Percentiles rank a stretch among this genome's conserved stretches.
These are phyloP conservation scores for Stereum hirsutum DNA, from an alignment of 1,284 basidiomycete species.

Conservation along the genomic window DNA sequence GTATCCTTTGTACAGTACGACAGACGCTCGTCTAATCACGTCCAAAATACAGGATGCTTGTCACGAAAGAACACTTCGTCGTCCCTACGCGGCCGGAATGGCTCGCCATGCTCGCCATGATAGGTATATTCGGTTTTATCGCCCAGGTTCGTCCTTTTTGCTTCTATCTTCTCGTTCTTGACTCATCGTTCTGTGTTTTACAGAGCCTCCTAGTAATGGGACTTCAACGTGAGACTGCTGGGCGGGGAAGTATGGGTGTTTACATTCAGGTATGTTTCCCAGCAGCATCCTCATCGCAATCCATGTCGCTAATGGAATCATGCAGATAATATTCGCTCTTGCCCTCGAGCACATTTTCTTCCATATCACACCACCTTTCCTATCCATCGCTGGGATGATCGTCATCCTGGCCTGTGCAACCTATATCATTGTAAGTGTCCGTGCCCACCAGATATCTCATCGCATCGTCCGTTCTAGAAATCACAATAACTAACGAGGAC, in stretches of 20 bases:
- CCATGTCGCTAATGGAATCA: not conserved
- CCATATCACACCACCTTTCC: constrained; percentile 36
- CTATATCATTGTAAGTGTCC: constrained; percentile 44
- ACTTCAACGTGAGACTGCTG: constrained; percentile 55
- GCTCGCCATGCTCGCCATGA: constrained; percentile 33
- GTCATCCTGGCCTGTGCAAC: constrained; percentile 53
- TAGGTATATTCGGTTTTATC: constrained; percentile 50
- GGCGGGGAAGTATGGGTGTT: constrained; percentile 49
- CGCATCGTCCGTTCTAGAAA: not conserved
- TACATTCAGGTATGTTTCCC: constrained; percentile 42
- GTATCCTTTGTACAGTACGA: not conserved
- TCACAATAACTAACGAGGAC: not conserved
- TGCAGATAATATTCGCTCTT: constrained; percentile 51
- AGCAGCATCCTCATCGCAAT: not conserved
- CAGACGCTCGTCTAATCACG: constrained; percentile 5
- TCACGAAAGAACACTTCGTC: constrained; percentile 29
- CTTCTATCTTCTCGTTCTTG: not conserved
- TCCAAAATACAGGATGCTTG: constrained; percentile 28
- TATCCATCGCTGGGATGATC: constrained; percentile 45
- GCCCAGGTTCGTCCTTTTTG: constrained; percentile 34
- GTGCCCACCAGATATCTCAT: constrained; percentile 2
- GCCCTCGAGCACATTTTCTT: constrained; percentile 56
- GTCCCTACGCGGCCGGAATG: constrained; percentile 39
- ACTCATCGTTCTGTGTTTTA: not conserved
- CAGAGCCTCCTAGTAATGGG: constrained; percentile 53